Evolutionary conservation across 2,329 filamentous ascomycete genomes (phyloP), one percentile per base, ranked within the genome.

Genomic region (Aspergillus quadrilineatus): DNA sequence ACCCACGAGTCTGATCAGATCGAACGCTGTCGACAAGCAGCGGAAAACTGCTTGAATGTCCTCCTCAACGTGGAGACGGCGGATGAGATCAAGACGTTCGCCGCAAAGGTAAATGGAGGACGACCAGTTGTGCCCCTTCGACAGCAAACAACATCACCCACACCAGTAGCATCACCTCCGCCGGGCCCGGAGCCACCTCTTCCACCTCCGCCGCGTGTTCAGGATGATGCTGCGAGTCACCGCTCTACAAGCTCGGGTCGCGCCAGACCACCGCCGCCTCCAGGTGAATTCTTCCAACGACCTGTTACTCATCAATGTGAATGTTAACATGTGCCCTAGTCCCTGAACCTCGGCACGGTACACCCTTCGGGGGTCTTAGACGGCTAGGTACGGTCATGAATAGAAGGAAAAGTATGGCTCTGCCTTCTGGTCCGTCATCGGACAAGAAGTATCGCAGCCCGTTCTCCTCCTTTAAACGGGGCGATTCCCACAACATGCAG

Each of bases 1-100:
- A 99, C 94, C 0, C 89, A 96, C 70, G 93, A 97, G 72, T 85
- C 90, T 29, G 94, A 99, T 69, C 86, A 90, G 64, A 86, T 93
- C 14, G 89, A 96, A 72, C 84, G 89, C 56, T 87, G 83, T 59
- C 85, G 90, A 60, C 79, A 85, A 57, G 85, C 87, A 10, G 87
- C 91, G 28, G 92, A 94, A 70, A 86, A 87, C 59, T 90, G 90
- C 28, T 78, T 99, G 56, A 91, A 90, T 63, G 82, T 87, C 7
- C 81, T 97, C 64, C 80, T 99, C 50, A 94, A 96, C 70, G 85
- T 97, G 42, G 88, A 90, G 70, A 96, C 92, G 0, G 84, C 86
- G 15, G 89, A 89, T 68, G 94, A 99, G 77, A 93, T 99, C 60
- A 88, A 74, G 53, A 74, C 73, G 9, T 76, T 75, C 63, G 70